Percentiles rank a stretch among this genome's conserved stretches.
Conservation (phyloP, 1,284 basidiomycete species). For the Boletus mariae region DNA sequence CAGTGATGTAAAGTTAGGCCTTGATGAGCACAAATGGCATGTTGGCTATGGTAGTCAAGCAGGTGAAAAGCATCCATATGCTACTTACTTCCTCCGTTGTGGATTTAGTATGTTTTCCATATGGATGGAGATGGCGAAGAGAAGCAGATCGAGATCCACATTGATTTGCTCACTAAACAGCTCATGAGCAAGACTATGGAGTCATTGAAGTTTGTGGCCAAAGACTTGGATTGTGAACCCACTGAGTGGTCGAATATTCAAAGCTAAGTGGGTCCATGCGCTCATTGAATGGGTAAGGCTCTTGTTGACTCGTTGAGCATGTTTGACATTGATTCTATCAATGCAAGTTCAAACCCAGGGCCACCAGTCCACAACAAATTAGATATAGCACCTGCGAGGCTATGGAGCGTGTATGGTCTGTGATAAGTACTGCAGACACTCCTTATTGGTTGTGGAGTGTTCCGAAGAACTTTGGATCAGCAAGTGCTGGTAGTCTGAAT, state of each 20-base stretch:
- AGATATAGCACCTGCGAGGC: slow-evolving; percentile 1
- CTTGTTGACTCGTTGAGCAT: not conserved
- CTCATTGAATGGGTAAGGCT: slow-evolving; percentile 4
- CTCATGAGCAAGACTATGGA: slow-evolving; percentile 1
- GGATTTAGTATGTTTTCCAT: not conserved
- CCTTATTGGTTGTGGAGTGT: slow-evolving; percentile 5
- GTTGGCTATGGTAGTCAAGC: not conserved
- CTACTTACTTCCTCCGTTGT: not conserved
- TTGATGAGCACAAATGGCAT: too few species aligned
- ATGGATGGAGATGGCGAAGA: not conserved
- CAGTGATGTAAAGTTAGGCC: too few species aligned
- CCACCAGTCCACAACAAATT: not conserved
- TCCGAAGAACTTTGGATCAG: slow-evolving; percentile 2
- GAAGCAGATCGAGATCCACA: not conserved
- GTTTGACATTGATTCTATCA: not conserved
- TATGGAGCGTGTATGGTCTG: not conserved
- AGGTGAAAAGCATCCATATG: slow-evolving; percentile 1
- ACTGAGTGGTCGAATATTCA: not conserved
- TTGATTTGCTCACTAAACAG: not conserved
- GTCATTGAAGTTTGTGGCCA: not conserved
- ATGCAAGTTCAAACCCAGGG: not conserved
- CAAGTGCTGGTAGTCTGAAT: slow-evolving; percentile 1
- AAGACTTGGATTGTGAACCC: not conserved
- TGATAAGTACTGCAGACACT: not conserved
- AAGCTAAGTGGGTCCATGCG: not conserved